Percentiles rank a stretch among this genome's conserved stretches.
These are phyloP conservation scores for Catunica adiposa DNA, from an alignment of 2,329 filamentous ascomycete species.

Conservation along the genomic window DNA sequence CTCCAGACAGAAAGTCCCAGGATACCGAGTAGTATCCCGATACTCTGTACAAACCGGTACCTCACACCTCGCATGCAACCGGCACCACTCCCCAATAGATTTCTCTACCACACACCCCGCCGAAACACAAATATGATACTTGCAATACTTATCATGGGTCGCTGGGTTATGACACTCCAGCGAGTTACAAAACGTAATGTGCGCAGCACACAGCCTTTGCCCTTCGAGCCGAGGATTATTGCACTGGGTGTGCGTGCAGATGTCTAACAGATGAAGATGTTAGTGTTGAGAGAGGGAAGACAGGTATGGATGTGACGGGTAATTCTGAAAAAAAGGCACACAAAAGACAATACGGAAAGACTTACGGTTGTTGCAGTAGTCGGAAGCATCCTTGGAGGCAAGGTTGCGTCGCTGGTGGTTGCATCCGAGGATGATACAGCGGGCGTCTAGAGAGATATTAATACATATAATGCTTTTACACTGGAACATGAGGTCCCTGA, in stretches of 20 bases:
- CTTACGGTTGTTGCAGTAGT: not conserved
- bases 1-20: not conserved
- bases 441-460: not conserved
- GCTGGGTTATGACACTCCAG: constrained; percentile 13
- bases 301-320: not conserved
- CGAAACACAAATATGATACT: constrained; percentile 14
- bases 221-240: constrained; percentile 12
- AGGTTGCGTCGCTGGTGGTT: not conserved
- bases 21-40: not conserved
- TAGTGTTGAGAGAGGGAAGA: not conserved
- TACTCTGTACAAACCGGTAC: constrained; percentile 12
- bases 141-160: constrained; percentile 14
- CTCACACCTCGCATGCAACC: constrained; percentile 14
- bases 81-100: constrained; percentile 15
- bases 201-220: constrained; percentile 13
- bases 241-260: constrained; percentile 14
- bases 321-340: not conserved
- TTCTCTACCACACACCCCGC: constrained; percentile 14
- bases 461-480: not conserved
- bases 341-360: not conserved
- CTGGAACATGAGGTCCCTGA: too few relatives aligned
- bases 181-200: constrained; percentile 15
- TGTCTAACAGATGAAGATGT: constrained; percentile 13
- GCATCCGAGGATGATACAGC: not conserved
- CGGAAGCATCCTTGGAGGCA: not conserved